Conservation (phyloP, 2,329 filamentous ascomycete species). For the Apiospora pterosperma region DNA sequence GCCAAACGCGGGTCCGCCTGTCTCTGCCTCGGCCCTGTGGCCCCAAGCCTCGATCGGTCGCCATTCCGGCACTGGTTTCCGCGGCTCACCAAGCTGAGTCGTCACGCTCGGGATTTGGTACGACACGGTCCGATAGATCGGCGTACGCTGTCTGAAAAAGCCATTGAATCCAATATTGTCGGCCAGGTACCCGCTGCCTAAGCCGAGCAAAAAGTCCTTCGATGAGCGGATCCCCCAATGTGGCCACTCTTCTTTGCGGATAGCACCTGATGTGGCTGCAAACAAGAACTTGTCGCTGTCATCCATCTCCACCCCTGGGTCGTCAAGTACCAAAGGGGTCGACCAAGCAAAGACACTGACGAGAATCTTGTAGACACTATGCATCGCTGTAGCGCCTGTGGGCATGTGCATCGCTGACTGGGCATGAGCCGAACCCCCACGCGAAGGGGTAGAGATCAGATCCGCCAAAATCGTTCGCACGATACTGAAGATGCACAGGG, state of each 20-base stretch:
- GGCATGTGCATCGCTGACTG: constrained; percentile 21
- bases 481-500: constrained; percentile 57
- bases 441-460: constrained; percentile 32
- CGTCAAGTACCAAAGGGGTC: constrained; percentile 42
- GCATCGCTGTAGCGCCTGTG: constrained; percentile 33
- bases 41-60: constrained; percentile 33
- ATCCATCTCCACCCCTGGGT: constrained; percentile 35
- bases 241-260: constrained; percentile 45
- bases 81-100: constrained; percentile 29
- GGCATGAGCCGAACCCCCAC: constrained; percentile 19
- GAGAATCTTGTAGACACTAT: constrained; percentile 48
- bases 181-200: constrained; percentile 41
- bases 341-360: constrained; percentile 46
- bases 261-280: constrained; percentile 39
- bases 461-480: constrained; percentile 50
- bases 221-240: constrained; percentile 43
- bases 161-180: constrained; percentile 37
- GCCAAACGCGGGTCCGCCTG: constrained; percentile 16
- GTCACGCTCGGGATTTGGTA: constrained; percentile 30
- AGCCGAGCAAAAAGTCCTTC: constrained; percentile 45
- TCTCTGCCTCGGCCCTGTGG: constrained; percentile 21
- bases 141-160: constrained; percentile 37
- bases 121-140: constrained; percentile 27
- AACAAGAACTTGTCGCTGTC: constrained; percentile 43
- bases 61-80: constrained; percentile 36